Evolutionary conservation across 2,329 filamentous ascomycete species (phyloP).

Genomic region (Hansfordia pulvinata): DNA sequence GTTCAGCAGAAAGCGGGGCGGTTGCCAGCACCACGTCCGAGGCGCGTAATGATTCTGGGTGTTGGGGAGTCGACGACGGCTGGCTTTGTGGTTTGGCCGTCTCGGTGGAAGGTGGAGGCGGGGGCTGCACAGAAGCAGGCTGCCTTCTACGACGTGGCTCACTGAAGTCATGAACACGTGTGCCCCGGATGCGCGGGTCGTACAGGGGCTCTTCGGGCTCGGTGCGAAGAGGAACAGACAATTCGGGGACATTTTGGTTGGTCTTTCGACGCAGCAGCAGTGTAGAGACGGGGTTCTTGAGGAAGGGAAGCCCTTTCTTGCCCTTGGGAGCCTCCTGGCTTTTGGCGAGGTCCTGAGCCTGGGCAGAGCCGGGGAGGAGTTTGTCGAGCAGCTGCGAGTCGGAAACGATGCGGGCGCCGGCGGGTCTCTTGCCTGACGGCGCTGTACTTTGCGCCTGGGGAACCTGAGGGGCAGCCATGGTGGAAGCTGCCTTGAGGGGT

Average conservation of each 20-base stretch:
- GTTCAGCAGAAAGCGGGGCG: too few species aligned
- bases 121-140: too few species aligned
- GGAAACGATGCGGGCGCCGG: constrained; percentile 23
- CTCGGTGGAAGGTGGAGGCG: too few species aligned
- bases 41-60: too few species aligned
- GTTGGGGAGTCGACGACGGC: constrained; percentile 21
- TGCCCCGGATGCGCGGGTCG: constrained; percentile 51
- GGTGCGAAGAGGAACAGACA: constrained; percentile 24
- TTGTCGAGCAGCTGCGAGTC: constrained; percentile 21
- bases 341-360: constrained; percentile 11
- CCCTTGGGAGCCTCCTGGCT: constrained; percentile 27
- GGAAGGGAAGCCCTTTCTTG: constrained; percentile 41
- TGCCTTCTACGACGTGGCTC: constrained; percentile 38
- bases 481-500: constrained; percentile 18
- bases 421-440: constrained; percentile 30
- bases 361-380: too few species aligned
- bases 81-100: too few species aligned
- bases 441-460: too few species aligned
- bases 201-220: constrained; percentile 32
- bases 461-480: too few species aligned
- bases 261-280: constrained; percentile 42
- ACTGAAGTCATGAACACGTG: constrained; percentile 52
- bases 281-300: constrained; percentile 47
- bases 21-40: too few species aligned
- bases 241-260: constrained; percentile 31